A percentile compares a stretch with the other conserved stretches of the same genome.
Evolutionary conservation across 768 basidiomycete species (phyloP).

Genomic region (Russula brevipes): DNA sequence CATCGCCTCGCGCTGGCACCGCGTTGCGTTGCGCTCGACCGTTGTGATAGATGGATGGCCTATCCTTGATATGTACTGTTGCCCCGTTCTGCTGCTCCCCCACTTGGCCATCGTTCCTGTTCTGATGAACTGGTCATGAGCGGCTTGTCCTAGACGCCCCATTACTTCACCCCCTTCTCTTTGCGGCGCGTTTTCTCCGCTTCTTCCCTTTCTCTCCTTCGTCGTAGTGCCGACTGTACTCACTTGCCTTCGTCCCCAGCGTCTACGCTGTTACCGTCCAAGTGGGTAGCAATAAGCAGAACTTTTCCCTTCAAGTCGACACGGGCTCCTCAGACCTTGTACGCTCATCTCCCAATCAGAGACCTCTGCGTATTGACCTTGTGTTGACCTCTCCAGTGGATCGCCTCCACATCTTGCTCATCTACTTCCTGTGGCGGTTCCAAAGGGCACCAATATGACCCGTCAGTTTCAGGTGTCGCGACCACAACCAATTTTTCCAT

Average conservation of each 20-base stretch:
- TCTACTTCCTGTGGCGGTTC: conserved; percentile 47
- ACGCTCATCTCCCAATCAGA: conserved; percentile 27
- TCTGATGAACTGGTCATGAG: background rate
- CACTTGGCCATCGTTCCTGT: background rate
- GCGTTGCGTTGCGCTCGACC: background rate
- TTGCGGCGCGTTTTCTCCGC: conserved; percentile 4
- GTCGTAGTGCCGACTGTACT: conserved; percentile 4
- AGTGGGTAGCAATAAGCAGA: conserved; percentile 47
- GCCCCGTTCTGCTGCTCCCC: background rate
- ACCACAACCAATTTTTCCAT: conserved; percentile 47
- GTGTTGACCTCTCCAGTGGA: conserved; percentile 47
- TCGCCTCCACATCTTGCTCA: conserved; percentile 62
- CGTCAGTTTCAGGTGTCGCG: conserved; percentile 38
- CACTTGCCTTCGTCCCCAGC: conserved; percentile 33
- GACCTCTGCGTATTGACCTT: background rate
- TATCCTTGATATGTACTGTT: background rate
- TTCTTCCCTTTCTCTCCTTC: background rate
- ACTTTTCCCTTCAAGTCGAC: conserved; percentile 65
- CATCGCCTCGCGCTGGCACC: background rate
- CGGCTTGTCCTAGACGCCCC: background rate
- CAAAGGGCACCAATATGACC: conserved; percentile 50
- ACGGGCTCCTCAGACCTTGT: conserved; percentile 81
- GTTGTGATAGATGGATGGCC: background rate
- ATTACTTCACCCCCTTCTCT: background rate
- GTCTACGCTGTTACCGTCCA: conserved; percentile 59